Conservation (phyloP, 148 eudicot species). For the Polygonum maritimum region DNA sequence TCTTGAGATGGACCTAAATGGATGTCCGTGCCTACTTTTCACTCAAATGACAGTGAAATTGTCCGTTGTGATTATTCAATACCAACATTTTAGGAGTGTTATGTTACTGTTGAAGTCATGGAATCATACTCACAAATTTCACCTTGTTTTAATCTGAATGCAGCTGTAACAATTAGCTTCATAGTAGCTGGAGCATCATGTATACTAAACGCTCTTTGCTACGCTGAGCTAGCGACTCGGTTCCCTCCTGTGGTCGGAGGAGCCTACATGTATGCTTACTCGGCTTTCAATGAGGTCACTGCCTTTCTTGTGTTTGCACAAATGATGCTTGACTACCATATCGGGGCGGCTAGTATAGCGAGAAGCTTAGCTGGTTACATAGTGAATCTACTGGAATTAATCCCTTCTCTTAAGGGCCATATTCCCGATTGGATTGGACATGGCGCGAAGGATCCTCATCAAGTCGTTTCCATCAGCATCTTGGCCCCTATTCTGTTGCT, state of each 20-base stretch:
- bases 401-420: slow-evolving; percentile 53
- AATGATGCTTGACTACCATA: slow-evolving; percentile 93
- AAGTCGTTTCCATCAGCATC: slow-evolving; percentile 58
- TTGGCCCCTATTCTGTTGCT: slow-evolving; percentile 70
- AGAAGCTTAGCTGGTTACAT: slow-evolving; percentile 84
- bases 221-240: slow-evolving; percentile 89
- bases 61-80: not conserved
- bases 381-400: slow-evolving; percentile 58
- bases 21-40: not conserved
- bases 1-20: not conserved
- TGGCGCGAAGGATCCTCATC: slow-evolving; percentile 48
- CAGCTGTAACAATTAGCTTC: slow-evolving; percentile 93
- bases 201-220: slow-evolving; percentile 89
- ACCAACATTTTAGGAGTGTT: not conserved
- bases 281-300: slow-evolving; percentile 96
- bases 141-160: slow-evolving; percentile 12
- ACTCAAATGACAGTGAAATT: not conserved
- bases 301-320: slow-evolving; percentile 95
- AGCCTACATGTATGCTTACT: slow-evolving; percentile 83
- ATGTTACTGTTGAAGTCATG: not conserved
- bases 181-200: slow-evolving; percentile 86
- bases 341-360: slow-evolving; percentile 98
- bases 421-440: slow-evolving; percentile 91
- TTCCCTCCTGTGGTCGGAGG: slow-evolving; percentile 99
- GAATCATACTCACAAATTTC: not conserved